Conservation (phyloP, 2,329 filamentous ascomycete genomes). For the Phaeoacremonium minimum region DNA sequence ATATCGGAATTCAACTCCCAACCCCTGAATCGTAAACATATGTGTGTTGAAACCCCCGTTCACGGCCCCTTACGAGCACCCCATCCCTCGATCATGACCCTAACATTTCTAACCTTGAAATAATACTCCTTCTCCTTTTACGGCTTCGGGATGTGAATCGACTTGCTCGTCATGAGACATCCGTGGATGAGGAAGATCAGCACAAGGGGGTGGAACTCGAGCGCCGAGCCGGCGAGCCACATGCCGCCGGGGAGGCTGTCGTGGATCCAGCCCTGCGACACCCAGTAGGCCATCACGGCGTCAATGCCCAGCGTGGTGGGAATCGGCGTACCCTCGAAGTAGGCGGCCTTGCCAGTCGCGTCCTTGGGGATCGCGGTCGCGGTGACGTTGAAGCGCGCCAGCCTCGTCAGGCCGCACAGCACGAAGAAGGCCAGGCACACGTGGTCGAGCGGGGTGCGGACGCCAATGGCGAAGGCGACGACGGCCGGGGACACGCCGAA, state of each 20-base stretch:
- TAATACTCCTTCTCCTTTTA: conserved; percentile 25
- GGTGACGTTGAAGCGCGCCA: conserved; percentile 97
- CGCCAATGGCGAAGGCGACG: conserved; percentile 81
- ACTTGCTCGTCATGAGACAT: conserved; percentile 93
- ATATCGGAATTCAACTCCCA: no score
- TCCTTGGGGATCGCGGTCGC: conserved; percentile 88
- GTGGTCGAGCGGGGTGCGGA: conserved; percentile 82
- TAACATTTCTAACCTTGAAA: no score
- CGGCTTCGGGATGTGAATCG: conserved; percentile 89
- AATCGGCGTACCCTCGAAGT: conserved; percentile 96
- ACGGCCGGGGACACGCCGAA: conserved; percentile 89
- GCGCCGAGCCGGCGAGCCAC: conserved; percentile 57
- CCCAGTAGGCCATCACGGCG: conserved; percentile 84
- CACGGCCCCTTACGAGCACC: no score
- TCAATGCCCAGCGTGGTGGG: conserved; percentile 83
- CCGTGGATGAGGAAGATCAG: conserved; percentile 83
- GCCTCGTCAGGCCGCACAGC: conserved; percentile 85
- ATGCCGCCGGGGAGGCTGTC: conserved; percentile 75
- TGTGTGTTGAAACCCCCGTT: no score
- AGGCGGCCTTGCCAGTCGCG: conserved; percentile 82
- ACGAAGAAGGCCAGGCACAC: conserved; percentile 81
- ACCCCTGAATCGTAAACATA: no score
- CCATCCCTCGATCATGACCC: no score
- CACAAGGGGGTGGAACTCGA: conserved; percentile 83
- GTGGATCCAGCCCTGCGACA: conserved; percentile 74